Evolutionary conservation across 192 early-diverging fungal species (phyloP).

Genomic region (Dispira simplex): DNA sequence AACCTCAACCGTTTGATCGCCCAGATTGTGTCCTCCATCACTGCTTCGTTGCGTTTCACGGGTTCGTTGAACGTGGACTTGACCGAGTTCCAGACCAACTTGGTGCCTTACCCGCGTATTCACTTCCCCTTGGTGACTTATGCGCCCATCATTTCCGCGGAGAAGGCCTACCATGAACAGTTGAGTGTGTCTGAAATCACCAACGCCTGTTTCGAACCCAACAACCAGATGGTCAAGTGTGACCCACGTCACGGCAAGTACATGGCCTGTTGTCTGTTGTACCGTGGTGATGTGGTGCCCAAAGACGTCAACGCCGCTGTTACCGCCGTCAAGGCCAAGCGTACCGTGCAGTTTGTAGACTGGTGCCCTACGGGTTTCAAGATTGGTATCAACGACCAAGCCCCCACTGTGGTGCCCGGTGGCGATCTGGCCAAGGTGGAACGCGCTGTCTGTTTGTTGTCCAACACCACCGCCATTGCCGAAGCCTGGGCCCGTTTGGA

Average conservation of each 20-base stretch:
- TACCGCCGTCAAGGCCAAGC: constrained; percentile 84
- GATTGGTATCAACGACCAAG: constrained; percentile 94
- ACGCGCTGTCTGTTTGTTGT: constrained; percentile 96
- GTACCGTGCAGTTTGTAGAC: constrained; percentile 96
- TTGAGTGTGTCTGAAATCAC: constrained; percentile 93
- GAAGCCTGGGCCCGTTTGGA: constrained; percentile 98
- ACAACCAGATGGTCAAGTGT: constrained; percentile 99
- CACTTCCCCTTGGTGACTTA: constrained; percentile 98
- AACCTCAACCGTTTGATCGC: constrained; percentile 97
- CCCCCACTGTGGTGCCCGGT: constrained; percentile 78
- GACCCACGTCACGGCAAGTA: constrained; percentile 96
- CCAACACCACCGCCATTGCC: constrained; percentile 99
- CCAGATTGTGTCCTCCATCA: constrained; percentile 98
- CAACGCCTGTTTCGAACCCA: constrained; percentile 91
- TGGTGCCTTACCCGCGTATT: constrained; percentile 99
- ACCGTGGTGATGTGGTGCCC: constrained; percentile 97
- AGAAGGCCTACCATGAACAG: constrained; percentile 96
- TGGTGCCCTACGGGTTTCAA: constrained; percentile 99
- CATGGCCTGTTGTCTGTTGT: constrained; percentile 98
- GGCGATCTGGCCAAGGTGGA: constrained; percentile 94
- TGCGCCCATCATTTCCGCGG: constrained; percentile 84
- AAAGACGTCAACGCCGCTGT: constrained; percentile 94
- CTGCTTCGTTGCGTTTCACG: constrained; percentile 95
- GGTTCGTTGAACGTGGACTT: constrained; percentile 98
- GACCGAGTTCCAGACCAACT: constrained; percentile 99